These are phyloP conservation scores for Torulaspora gathmanii DNA, from an alignment of 805 yeast species.

Conservation along the genomic window DNA sequence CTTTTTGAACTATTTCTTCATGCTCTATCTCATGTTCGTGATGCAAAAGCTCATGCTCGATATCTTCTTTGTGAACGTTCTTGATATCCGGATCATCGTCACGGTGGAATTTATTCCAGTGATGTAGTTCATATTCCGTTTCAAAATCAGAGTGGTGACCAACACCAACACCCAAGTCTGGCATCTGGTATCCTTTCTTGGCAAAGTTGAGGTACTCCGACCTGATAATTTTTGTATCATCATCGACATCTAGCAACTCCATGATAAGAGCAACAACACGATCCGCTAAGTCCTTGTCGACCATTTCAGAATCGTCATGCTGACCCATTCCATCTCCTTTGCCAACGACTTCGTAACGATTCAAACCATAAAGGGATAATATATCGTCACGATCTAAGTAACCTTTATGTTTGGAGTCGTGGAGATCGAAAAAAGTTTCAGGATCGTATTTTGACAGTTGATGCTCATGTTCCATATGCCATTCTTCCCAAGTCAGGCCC, in stretches of 20 bases:
- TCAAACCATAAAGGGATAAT: constrained; percentile 73
- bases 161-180: constrained; percentile 89
- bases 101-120: constrained; percentile 78
- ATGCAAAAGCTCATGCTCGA: constrained; percentile 78
- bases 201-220: constrained; percentile 69
- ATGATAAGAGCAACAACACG: constrained; percentile 54
- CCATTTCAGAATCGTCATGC: constrained; percentile 61
- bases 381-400: constrained; percentile 58
- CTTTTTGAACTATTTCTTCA: constrained; percentile 36
- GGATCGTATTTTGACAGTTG: constrained; percentile 69
- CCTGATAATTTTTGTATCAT: constrained; percentile 58
- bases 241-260: constrained; percentile 56
- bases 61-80: constrained; percentile 79
- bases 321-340: constrained; percentile 87
- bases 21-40: constrained; percentile 83
- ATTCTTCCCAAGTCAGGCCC: constrained; percentile 65
- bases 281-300: constrained; percentile 49
- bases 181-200: constrained; percentile 63
- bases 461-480: constrained; percentile 93
- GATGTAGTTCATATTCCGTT: constrained; percentile 89
- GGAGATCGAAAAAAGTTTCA: constrained; percentile 70
- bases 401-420: constrained; percentile 63
- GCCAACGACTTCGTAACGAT: constrained; percentile 69
- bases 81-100: constrained; percentile 78
- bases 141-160: constrained; percentile 95